Base-by-base conservation (phyloP, 2,329 filamentous ascomycete genomes). In the Botrytis squamosa region DNA sequence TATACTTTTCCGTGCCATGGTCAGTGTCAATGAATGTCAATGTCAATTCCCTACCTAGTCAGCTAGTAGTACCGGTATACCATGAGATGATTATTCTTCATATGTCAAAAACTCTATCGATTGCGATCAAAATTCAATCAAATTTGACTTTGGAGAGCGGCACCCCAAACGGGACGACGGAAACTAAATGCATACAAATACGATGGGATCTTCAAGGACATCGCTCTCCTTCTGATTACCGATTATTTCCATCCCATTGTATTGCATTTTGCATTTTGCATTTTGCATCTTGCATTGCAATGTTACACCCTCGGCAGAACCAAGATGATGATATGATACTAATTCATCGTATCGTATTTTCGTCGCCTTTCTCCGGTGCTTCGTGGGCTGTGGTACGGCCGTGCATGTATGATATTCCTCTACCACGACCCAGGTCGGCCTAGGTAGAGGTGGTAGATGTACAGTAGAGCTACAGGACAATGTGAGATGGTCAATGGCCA, bases 321-420 rank as follows among this genome's bases (percentile, higher is more conserved):
- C 62, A 40, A n/a, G 25, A 52, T 42, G n/a, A 40, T 29, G 36
- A 68, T 44, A 40, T 29, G 36, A 68, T 44, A 14, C 12, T 22
- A 25, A 42, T 29, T 46, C 44, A 36, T 72, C 63, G 44, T 7
- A 67, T 72, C 63, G 57, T 44, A 67, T 72, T 71, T 29, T 33
- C 42, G 44, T 46, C 70, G 44, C 62, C 57, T 64, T 46, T 46
- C 42, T 38, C 29, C 63, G 63, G 55, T 49, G 64, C n/a, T n/a
- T 49, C n/a, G 49, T 69, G 40, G 72, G 72, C 66, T 63, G 66
- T 70, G 66, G 65, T 70, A 73, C 72, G 44, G 66, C 66, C 66
- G 72, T 73, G 66, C 57, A 73, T 64, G 46, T 46, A 70, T 73
- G 65, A 49, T 63, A 38, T 42, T 38, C 44, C 33, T 68, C 40